Base-by-base conservation (phyloP, 768 basidiomycete species). In the Nevesoporus exiguus region DNA sequence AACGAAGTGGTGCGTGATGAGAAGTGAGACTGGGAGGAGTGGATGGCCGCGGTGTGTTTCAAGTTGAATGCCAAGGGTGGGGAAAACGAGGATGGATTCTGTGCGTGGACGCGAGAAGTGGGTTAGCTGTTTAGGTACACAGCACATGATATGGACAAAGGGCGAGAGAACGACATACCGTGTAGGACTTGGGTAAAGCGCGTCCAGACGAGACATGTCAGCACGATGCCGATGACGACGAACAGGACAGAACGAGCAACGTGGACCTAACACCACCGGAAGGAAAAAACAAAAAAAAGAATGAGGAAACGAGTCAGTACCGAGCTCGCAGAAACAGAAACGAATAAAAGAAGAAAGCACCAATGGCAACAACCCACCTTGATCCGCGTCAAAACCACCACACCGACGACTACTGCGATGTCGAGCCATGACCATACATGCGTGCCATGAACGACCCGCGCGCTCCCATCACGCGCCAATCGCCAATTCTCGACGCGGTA, bases 41-140 rank as follows among this genome's bases (percentile, higher is more conserved):
- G 77, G 77, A 30, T 84, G 65, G 1, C 88, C 90, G 50, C 79
- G 74, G 67, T 82, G 81, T 0, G 82, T 85, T 66, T 91, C 88
- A 3, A 92, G 69, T 62, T 92, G 90, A 39, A 93, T 73, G 11
- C 90, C 90, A 49, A 86, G 27, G 27, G 27, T 72, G 8, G 85
- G 84, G 42, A 90, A 66, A 34, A 86, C 74, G 40, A 90, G 68
- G 5, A 91, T 71, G 41, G 41, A 25, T 42, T 42, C 41, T 42
- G 41, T 19, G 7, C n/a, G n/a, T n/a, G 5, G 41, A 5, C 3
- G 24, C 27, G 9, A 1, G 6, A 19, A 19, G 43, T 27, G 15
- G 27, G n/a, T 5, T n/a, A n/a, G n/a, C n/a, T n/a, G n/a, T n/a
- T n/a, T n/a, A n/a, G n/a, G n/a, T n/a, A n/a, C n/a, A n/a, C n/a